Base-by-base conservation (phyloP, 345 rosid genomes). In the Ailanthus altissimus region DNA sequence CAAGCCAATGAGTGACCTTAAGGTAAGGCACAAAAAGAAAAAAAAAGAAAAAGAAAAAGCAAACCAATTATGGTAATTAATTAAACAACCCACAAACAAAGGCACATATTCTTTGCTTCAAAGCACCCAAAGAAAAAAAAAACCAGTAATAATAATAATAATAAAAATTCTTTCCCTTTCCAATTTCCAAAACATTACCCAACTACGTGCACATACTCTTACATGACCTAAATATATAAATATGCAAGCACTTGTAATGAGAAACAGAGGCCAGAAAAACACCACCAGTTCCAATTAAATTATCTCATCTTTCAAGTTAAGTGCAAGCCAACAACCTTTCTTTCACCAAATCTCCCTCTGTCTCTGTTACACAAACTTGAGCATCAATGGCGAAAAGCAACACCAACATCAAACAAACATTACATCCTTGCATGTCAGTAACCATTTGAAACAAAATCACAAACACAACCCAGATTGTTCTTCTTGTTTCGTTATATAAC, bases 381-480 rank as follows among this genome's bases (percentile, higher is more conserved):
- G 66, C 81, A n/a, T 77, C 74, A 79, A 82, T 89, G 88, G 87
- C 87, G 86, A 86, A 76, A 86, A 85, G 88, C 76, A 78, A 80
- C 78, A 59, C 74, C 78, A 81, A 75, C 65, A 71, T 1, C 38
- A 32, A 32, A 32, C 38, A 32, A 32, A 32, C 38, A 32, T n/a
- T 54, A 49, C 3, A 21, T 58, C 79, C 87, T 80, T 80, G 85
- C 88, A 77, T 86, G 82, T 73, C 67, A 74, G 80, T 75, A 87
- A 49, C 83, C 77, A 67, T 21, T 43, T 72, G 67, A 82, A 73
- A 62, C 53, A 12, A 60, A 69, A 23, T 18, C 15, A 45, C 32
- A 45, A 61, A 54, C 51, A 47, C 61, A n/a, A 49, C 47, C 46
- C 26, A 53, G 40, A 43, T 66, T 46, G 21, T 54, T 54, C 49